Evolutionary conservation across 345 rosid genomes (phyloP).

Genomic region (Punica granatum): DNA sequence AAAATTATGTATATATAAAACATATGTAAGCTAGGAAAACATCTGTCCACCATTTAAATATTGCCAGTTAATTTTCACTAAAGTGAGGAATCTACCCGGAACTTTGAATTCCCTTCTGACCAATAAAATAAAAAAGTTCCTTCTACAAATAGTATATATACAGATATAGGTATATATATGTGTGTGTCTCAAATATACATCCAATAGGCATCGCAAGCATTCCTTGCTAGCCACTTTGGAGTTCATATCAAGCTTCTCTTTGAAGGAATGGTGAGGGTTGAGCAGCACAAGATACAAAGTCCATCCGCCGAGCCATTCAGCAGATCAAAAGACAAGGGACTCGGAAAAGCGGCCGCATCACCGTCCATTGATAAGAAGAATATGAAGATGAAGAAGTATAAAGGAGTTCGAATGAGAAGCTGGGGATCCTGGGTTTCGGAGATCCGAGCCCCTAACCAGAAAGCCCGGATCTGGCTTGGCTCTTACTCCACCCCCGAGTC

Average conservation of each 20-base stretch:
- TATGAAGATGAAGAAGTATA: conserved; percentile 46
- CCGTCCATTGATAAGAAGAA: conserved; percentile 17
- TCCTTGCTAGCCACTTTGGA: background rate
- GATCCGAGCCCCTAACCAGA: conserved; percentile 94
- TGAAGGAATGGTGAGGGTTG: conserved; percentile 54
- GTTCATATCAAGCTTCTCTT: background rate
- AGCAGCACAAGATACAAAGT: conserved; percentile 26
- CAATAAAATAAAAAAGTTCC: background rate
- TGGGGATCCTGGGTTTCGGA: conserved; percentile 99
- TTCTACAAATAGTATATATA: too few species aligned
- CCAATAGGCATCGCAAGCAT: background rate
- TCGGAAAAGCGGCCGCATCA: background rate
- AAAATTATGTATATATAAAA: too few species aligned
- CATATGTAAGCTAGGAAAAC: conserved; percentile 4
- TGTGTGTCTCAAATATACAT: too few species aligned
- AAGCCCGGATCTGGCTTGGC: conserved; percentile 96
- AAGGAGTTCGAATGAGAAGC: conserved; percentile 96
- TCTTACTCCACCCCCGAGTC: conserved; percentile 94
- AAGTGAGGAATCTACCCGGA: background rate
- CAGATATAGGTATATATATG: too few species aligned
- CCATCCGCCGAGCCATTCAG: conserved; percentile 6
- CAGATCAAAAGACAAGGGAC: too few species aligned
- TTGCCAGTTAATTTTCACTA: conserved; percentile 1
- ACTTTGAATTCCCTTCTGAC: background rate
- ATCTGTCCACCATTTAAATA: conserved; percentile 38